phyloP scores from a whole-genome alignment of 306 rosid genomes.

The Aeschynomene evenia region DNA sequence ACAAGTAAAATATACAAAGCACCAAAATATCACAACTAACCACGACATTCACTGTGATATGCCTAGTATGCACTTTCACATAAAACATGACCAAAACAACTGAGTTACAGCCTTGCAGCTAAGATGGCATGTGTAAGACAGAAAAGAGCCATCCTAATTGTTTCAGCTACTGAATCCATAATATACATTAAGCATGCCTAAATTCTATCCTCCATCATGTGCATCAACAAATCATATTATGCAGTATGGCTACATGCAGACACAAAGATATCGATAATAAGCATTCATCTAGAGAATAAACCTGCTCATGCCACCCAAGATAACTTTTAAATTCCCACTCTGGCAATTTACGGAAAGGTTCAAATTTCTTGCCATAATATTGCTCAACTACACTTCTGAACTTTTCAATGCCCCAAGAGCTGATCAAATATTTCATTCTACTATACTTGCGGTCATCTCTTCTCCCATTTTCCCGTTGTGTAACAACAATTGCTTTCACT shows the following conservation, averaged over 20 bases:
- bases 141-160: constrained; percentile 3
- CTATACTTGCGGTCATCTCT: constrained; percentile 96
- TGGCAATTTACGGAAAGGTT: constrained; percentile 74
- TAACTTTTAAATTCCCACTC: constrained; percentile 93
- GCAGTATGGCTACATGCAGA: neutral
- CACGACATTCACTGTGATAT: constrained; percentile 5
- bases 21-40: neutral
- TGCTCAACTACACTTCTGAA: constrained; percentile 75
- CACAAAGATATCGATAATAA: constrained; percentile 23
- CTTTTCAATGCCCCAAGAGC: constrained; percentile 97
- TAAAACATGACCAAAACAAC: constrained; percentile 28
- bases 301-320: constrained; percentile 99
- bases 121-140: neutral
- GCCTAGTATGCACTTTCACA: constrained; percentile 7
- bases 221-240: constrained; percentile 18
- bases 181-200: constrained; percentile 2
- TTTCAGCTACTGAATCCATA: constrained; percentile 24
- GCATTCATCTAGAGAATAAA: constrained; percentile 39
- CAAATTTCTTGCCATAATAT: constrained; percentile 88
- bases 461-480: constrained; percentile 95
- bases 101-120: neutral
- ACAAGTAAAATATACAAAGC: neutral
- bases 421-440: constrained; percentile 89
- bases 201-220: constrained; percentile 9
- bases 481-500: constrained; percentile 90